phyloP scores from a whole-genome alignment of 164 flowering plant species.

The Platanus orientalis region DNA sequence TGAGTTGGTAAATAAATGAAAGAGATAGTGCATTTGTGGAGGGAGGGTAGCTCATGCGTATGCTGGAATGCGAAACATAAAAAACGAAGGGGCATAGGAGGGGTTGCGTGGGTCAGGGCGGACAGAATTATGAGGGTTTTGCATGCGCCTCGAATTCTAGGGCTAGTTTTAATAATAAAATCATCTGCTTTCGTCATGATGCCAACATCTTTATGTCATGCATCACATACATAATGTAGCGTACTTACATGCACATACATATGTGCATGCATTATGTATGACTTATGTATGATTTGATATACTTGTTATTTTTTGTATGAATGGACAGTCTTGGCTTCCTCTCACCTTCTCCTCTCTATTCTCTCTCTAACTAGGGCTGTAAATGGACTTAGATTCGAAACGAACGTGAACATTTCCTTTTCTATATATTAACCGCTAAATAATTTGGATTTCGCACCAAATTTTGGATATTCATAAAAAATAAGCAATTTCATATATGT shows the following conservation, averaged over 20 bases:
- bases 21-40: not conserved
- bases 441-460: too few species aligned
- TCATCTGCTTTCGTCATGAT: not conserved
- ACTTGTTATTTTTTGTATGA: too few species aligned
- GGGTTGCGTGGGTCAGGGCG: constrained; percentile 44
- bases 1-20: not conserved
- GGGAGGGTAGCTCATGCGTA: constrained; percentile 14
- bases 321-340: too few species aligned
- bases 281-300: too few species aligned
- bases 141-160: constrained; percentile 24
- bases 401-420: too few species aligned
- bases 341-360: too few species aligned
- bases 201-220: not conserved
- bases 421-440: too few species aligned
- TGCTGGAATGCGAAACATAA: constrained; percentile 13
- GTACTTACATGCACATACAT: not conserved
- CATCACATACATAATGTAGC: not conserved
- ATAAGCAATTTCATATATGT: too few species aligned
- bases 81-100: constrained; percentile 14
- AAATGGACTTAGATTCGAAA: too few species aligned
- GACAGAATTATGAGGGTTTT: constrained; percentile 44
- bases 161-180: not conserved
- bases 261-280: not conserved
- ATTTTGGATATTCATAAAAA: too few species aligned
- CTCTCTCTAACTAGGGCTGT: too few species aligned